Evolutionary conservation across 805 yeast species (phyloP), one percentile per base, ranked within the genome.

Genomic region (Metschnikowia dekortorum): DNA sequence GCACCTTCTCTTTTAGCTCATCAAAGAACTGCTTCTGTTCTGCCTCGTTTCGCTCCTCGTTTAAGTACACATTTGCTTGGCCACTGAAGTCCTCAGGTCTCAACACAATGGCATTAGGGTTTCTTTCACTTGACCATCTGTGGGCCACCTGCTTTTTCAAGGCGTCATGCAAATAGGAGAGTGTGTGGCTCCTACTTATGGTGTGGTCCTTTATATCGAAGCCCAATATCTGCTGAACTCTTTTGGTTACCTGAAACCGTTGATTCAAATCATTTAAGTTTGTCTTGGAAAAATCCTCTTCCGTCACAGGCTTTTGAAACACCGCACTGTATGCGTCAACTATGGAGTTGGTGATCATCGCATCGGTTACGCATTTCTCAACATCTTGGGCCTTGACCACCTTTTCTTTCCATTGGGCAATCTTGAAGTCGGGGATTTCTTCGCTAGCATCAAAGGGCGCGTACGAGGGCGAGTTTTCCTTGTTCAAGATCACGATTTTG

Each of bases 101-200:
- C 57, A 88, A 72, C 53, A 83, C 81, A 49, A 88, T 80, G 30
- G 89, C 92, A 59, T 85, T 80, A n/a, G 94, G 90, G 60, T 83
- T 80, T 62, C 83, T 78, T 61, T 85, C 90, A 58, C 79, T 80
- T 55, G 70, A 76, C 61, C 70, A 69, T 58, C 75, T 71, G 16
- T 61, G 57, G 22, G 75, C 74, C 28, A 76, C 69, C n/a, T 75
- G 62, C 49, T 67, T 53, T 8, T 57, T 47, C 44, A 81, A 66
- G 47, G 74, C 75, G 0, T 58, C 49, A 49, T 67, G 65, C 36
- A 84, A 69, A 36, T 65, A 67, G 1, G 53, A 63, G 22, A 78
- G 67, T 11, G 69, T 65, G 52, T 70, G 73, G 6, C 79, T 57
- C 47, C 66, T 64, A 7, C 82, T 60, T 30, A 84, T 61, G 34